Evolutionary conservation across 306 rosid genomes (phyloP), one percentile per base, ranked within the genome.

Genomic region (barrel medic (Medicago truncatula)): DNA sequence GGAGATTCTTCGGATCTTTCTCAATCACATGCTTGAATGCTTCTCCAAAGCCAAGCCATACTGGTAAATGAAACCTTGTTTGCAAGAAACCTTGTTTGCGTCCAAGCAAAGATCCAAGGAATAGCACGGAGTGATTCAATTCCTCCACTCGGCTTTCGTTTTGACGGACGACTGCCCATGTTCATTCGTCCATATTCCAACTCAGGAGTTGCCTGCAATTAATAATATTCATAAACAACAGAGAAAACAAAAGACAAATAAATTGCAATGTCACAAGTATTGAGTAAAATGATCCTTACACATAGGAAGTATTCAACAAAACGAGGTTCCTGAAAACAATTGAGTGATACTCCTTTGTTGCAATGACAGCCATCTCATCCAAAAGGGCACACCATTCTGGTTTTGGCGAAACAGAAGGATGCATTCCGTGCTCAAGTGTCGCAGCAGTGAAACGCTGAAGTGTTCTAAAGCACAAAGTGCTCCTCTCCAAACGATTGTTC

Each of bases 31-130:
- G 86, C 88, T 85, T 89, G 77, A 96, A 96, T 75, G 99, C 99
- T 43, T 86, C 81, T 25, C 99, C 97, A 85, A 96, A 96, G 21
- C 99, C 99, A 71, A 96, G 99, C 99, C 99, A 96, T 18, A 96
- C 99, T 41, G 99, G 99, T 40, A 96, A 76, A 76, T 96, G 98
- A 66, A 96, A 96, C 87, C 99, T 92, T 40, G 98, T 96, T n/a
- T n/a, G n/a, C n/a, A n/a, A n/a, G n/a, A n/a, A n/a, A n/a, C n/a
- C n/a, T n/a, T n/a, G n/a, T n/a, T 76, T 96, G 99, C 4, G 99
- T 96, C 99, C 99, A 96, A 13, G 99, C 99, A 68, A 96, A 96
- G 67, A 96, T 96, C 99, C 99, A 96, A 46, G 99, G 99, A 84
- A 96, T 96, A 40, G 99, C 99, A 4, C 99, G 96, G 6, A 96